These are phyloP conservation scores for Drosera capensis DNA, from an alignment of 148 eudicot species.

Conservation along the genomic window DNA sequence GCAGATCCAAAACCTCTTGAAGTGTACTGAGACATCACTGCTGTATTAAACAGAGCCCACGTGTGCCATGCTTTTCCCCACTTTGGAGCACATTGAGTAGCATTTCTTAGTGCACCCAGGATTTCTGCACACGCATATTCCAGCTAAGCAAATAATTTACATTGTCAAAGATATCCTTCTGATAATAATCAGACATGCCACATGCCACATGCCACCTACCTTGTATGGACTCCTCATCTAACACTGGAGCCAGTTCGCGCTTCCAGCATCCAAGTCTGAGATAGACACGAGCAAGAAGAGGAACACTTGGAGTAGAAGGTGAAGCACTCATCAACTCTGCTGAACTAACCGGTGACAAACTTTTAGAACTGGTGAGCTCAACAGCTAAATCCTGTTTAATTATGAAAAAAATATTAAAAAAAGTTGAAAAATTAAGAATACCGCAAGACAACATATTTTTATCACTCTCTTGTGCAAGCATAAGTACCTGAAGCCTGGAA, in stretches of 20 bases:
- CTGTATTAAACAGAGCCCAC: constrained; percentile 97
- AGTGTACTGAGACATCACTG: constrained; percentile 93
- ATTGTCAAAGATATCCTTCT: background rate
- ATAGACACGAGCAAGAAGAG: constrained; percentile 78
- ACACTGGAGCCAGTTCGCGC: constrained; percentile 60
- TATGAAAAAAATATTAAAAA: too few relatives aligned
- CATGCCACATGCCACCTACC: constrained; percentile 15
- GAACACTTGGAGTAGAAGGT: constrained; percentile 26
- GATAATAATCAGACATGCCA: background rate
- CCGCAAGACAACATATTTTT: too few relatives aligned
- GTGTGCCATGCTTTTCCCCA: constrained; percentile 97
- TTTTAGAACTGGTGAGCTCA: constrained; percentile 46
- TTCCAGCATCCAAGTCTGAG: constrained; percentile 83
- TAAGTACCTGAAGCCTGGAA: constrained; percentile 57
- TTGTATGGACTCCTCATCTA: constrained; percentile 62
- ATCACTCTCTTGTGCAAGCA: background rate
- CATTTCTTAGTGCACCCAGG: constrained; percentile 49
- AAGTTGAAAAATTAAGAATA: too few relatives aligned
- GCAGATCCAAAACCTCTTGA: constrained; percentile 40
- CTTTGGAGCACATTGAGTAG: constrained; percentile 63
- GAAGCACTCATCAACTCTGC: constrained; percentile 24
- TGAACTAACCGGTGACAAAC: constrained; percentile 23
- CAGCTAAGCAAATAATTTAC: background rate
- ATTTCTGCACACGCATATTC: constrained; percentile 37
- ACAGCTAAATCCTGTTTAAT: constrained; percentile 63